Evolutionary conservation across 345 rosid species (phyloP).

Genomic region (Noccaea bulbosa): DNA sequence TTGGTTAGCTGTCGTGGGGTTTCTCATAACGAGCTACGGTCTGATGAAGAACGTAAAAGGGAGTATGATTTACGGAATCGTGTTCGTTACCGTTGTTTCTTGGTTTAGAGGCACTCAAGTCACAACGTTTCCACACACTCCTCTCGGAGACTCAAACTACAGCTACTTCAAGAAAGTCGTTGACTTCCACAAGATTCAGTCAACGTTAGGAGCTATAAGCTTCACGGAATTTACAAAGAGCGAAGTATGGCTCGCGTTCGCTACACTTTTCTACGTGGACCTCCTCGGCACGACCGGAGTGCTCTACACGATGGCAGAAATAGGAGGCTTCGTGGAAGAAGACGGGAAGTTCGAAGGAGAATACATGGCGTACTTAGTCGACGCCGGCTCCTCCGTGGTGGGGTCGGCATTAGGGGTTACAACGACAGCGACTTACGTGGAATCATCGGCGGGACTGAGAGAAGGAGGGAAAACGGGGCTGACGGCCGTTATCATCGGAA

Average conservation of each 20-base stretch:
- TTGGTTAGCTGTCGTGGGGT: conserved; percentile 74
- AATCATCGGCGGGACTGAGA: conserved; percentile 82
- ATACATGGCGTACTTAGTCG: conserved; percentile 74
- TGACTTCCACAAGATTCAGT: conserved; percentile 70
- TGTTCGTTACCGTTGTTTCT: conserved; percentile 69
- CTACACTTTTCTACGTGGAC: conserved; percentile 69
- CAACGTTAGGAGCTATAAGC: conserved; percentile 75
- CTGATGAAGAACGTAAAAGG: conserved; percentile 74
- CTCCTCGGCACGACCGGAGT: conserved; percentile 75
- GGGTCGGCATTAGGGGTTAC: conserved; percentile 76
- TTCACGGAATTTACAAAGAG: conserved; percentile 56
- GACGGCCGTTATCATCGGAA: conserved; percentile 67
- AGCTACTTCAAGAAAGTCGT: conserved; percentile 69
- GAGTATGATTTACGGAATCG: conserved; percentile 79
- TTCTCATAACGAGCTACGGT: conserved; percentile 68
- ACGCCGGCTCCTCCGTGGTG: conserved; percentile 73
- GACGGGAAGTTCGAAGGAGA: conserved; percentile 80
- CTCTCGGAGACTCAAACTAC: conserved; percentile 63
- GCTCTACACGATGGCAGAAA: conserved; percentile 81
- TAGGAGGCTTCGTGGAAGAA: conserved; percentile 67
- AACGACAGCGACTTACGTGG: conserved; percentile 66
- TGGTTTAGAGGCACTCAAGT: conserved; percentile 84
- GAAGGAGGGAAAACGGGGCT: conserved; percentile 94
- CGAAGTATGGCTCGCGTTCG: conserved; percentile 78
- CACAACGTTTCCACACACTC: conserved; percentile 64